Conservation (phyloP, 805 yeast genomes). For the Schizosaccharomyces japonicus region DNA sequence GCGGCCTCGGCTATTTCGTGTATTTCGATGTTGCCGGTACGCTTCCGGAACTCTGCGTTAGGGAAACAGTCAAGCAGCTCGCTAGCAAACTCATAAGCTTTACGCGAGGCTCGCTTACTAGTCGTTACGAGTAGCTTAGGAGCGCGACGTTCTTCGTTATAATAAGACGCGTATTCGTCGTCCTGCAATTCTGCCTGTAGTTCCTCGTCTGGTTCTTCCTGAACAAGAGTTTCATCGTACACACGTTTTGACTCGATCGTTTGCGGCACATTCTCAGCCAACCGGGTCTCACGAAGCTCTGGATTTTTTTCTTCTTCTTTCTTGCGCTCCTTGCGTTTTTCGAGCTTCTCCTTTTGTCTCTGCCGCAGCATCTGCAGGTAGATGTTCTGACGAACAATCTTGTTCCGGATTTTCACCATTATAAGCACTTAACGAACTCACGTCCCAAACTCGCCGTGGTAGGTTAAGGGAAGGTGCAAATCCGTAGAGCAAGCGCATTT, state of each 20-base stretch:
- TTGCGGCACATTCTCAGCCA: slow-evolving; percentile 51
- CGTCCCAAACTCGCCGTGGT: not conserved
- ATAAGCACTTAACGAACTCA: not conserved
- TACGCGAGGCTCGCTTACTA: slow-evolving; percentile 58
- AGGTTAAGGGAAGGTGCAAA: not conserved
- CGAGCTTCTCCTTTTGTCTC: not conserved
- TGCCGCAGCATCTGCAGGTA: not conserved
- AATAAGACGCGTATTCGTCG: slow-evolving; percentile 39
- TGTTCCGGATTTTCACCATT: not conserved
- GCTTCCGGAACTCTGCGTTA: slow-evolving; percentile 60
- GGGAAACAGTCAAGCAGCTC: slow-evolving; percentile 66
- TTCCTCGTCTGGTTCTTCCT: slow-evolving; percentile 23
- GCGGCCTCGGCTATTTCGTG: slow-evolving; percentile 71
- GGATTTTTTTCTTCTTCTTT: slow-evolving; percentile 3
- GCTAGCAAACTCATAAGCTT: slow-evolving; percentile 78
- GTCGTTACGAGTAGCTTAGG: slow-evolving; percentile 86
- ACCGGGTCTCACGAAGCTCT: slow-evolving; percentile 20
- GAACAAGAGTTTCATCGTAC: slow-evolving; percentile 55
- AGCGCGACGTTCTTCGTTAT: slow-evolving; percentile 23
- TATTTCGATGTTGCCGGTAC: slow-evolving; percentile 64
- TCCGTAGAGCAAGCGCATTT: too few relatives aligned
- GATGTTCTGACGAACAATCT: slow-evolving; percentile 2
- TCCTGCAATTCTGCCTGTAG: slow-evolving; percentile 5
- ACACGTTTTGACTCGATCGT: slow-evolving; percentile 70
- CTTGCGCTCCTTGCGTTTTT: not conserved